A percentile compares a stretch with the other conserved stretches of the same genome.
Conservation (phyloP, 2,329 filamentous ascomycete genomes). For the Knufia fluminis region DNA sequence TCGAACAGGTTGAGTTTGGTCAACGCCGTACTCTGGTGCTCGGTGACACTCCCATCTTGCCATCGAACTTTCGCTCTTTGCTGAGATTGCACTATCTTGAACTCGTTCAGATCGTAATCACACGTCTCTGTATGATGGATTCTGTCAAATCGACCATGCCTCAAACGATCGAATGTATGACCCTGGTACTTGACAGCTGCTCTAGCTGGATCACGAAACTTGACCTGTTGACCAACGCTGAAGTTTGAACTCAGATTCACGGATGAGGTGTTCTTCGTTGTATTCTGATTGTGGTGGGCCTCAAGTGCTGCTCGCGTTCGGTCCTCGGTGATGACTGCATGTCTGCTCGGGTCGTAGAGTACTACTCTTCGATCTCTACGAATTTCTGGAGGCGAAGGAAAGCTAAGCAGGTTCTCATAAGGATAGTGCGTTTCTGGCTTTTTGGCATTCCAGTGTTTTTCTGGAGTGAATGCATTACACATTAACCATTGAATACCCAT, state of each 20-base stretch:
- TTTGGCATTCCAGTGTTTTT: constrained; percentile 13
- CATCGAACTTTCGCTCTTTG: constrained; percentile 48
- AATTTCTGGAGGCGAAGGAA: constrained; percentile 20
- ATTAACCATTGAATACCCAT: constrained; percentile 47
- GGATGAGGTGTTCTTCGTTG: background rate
- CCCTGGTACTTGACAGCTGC: constrained; percentile 46
- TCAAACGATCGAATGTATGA: constrained; percentile 21
- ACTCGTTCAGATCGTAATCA: constrained; percentile 52
- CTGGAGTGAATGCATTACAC: constrained; percentile 27
- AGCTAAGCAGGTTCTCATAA: constrained; percentile 20
- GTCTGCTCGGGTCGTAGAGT: constrained; percentile 6
- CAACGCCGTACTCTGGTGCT: constrained; percentile 37
- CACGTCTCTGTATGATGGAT: constrained; percentile 40
- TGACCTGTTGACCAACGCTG: constrained; percentile 40
- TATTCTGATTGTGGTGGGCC: background rate
- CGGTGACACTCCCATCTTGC: constrained; percentile 47
- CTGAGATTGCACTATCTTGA: constrained; percentile 40
- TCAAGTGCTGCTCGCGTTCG: background rate
- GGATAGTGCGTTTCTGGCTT: constrained; percentile 16
- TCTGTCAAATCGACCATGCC: constrained; percentile 34
- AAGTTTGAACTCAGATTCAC: constrained; percentile 27
- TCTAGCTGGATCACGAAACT: constrained; percentile 44
- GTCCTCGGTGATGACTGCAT: background rate
- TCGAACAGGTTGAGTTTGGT: constrained; percentile 29
- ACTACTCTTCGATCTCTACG: constrained; percentile 7